Evolutionary conservation across 495 filamentous ascomycete genomes (phyloP), one percentile per base, ranked within the genome.

Genomic region (Penicillium herquei): DNA sequence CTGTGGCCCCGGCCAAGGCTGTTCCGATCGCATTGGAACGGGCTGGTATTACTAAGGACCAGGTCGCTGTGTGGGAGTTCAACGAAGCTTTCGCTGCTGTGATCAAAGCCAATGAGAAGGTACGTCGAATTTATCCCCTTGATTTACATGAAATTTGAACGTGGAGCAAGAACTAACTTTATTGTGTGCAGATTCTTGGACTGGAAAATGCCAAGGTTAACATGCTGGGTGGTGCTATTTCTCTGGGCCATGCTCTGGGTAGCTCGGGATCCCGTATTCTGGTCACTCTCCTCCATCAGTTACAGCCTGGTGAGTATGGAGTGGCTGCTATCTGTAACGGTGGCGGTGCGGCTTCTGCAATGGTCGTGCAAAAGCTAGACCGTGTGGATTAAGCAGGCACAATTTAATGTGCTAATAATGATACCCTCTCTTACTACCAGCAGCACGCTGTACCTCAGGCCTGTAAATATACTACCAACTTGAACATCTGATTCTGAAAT

Each of bases 51-150:
- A 87, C 82, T 45, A 87, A 90, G 73, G 86, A 94, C 21, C 87
- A 98, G 61, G 89, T 98, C 17, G 85, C 92, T 3, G 74, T 96
- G 3, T 97, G 93, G 92, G 94, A 98, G 70, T 94, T 98, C 73
- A 98, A 98, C 70, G 94, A 98, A 69, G 94, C 94, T 0, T 98
- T 98, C 69, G 93, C 93, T 12, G 93, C 89, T 0, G 93, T 97
- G 12, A 96, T 96, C 71, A 92, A 92, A 70, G 93, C 93, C 8
- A 97, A 96, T 61, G 88, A 90, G 63, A 89, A 94, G 85, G 89
- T 88, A 64, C 71, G 70, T 60, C 21, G 13, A 6, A 8, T 0
- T 57, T 42, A 17, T 32, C 7, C 21, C 33, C 6, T n/a, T 35
- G n/a, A 44, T 13, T 7, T 2, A 14, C 18, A 17, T n/a, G 9